A percentile compares a stretch with the other conserved stretches of the same genome.
These are phyloP conservation scores for Biancaea sappan DNA, from an alignment of 306 rosid species.

Conservation along the genomic window DNA sequence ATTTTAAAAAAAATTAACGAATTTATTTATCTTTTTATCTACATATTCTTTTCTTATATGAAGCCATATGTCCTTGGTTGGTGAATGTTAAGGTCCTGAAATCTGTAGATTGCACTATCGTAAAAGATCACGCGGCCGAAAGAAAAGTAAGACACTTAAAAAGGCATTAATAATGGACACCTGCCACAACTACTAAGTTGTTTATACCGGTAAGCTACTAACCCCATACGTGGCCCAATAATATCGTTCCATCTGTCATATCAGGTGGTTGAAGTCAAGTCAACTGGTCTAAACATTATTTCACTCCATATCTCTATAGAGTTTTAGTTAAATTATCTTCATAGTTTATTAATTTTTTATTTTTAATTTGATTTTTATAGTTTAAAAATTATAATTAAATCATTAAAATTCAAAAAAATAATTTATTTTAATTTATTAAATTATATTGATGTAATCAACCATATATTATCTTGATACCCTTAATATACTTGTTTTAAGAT, in stretches of 20 bases:
- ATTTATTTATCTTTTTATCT: no score
- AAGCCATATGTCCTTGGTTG: not conserved
- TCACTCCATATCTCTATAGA: not conserved
- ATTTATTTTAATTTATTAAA: no score
- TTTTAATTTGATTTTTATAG: no score
- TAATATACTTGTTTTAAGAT: no score
- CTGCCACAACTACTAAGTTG: constrained; percentile 32
- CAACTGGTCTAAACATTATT: constrained; percentile 16
- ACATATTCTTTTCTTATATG: no score
- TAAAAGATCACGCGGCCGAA: constrained; percentile 39
- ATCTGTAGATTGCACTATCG: not conserved
- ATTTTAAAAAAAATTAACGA: no score
- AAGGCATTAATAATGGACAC: constrained; percentile 1
- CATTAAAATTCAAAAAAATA: no score
- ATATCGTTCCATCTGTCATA: constrained; percentile 29
- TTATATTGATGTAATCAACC: no score
- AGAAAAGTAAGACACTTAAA: constrained; percentile 6
- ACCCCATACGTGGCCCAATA: constrained; percentile 47
- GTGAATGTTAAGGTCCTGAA: constrained; percentile 4
- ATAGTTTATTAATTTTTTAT: no score
- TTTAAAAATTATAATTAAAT: no score
- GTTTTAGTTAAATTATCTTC: no score
- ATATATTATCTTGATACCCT: no score
- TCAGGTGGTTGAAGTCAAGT: constrained; percentile 15
- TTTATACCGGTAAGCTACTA: constrained; percentile 55